phyloP scores from a whole-genome alignment of 129 eudicot genomes.

The Pittosporum tobira region DNA sequence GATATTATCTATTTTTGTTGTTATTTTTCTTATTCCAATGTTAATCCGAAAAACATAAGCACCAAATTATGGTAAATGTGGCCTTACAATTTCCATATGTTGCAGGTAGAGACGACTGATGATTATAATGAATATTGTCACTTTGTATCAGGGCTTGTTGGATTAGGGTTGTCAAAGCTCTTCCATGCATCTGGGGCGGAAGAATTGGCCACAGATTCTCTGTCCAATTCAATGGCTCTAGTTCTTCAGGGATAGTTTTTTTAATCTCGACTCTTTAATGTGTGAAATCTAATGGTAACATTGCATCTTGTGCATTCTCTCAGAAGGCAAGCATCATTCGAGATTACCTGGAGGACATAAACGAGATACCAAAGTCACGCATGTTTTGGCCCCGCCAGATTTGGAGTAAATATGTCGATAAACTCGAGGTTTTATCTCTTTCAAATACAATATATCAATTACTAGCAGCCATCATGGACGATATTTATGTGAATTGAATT shows the following conservation, averaged over 20 bases:
- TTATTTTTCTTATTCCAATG: too few species aligned
- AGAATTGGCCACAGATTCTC: conserved; percentile 51
- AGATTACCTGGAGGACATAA: conserved; percentile 86
- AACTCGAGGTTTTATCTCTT: conserved; percentile 52
- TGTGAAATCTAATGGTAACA: conserved; percentile 8
- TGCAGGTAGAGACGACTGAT: conserved; percentile 72
- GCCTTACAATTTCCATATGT: too few species aligned
- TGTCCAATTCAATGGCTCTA: conserved; percentile 92
- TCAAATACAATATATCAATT: neutral
- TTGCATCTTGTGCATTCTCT: neutral
- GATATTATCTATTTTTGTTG: too few species aligned
- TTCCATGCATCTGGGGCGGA: conserved; percentile 80
- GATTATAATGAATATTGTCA: conserved; percentile 90
- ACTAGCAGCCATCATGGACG: neutral
- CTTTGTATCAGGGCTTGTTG: conserved; percentile 89
- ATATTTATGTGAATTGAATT: neutral
- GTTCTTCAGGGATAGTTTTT: conserved; percentile 74
- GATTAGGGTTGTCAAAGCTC: conserved; percentile 80
- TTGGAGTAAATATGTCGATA: conserved; percentile 90
- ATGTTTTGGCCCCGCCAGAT: conserved; percentile 95
- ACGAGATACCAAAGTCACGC: conserved; percentile 85
- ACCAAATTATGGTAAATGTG: too few species aligned
- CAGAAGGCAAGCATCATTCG: conserved; percentile 86
- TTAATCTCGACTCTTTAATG: neutral
- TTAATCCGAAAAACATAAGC: too few species aligned